Evolutionary conservation across 2,329 filamentous ascomycete genomes (phyloP), one percentile per base, ranked within the genome.

Genomic region (Didymella lethalis): DNA sequence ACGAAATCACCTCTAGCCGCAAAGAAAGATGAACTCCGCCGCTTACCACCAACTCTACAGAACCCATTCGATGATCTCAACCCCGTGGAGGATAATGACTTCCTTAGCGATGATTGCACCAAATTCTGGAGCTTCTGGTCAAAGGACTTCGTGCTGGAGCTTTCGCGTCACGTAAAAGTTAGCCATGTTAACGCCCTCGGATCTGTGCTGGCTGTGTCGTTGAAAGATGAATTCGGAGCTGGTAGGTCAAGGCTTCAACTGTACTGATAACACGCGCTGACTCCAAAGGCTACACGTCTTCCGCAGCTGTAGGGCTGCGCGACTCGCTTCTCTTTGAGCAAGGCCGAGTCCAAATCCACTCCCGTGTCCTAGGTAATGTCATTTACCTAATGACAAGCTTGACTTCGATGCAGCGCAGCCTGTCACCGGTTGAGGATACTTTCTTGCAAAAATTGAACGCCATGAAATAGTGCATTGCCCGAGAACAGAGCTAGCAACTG

Each of bases 161-260:
- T 93, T 2, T 93, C 90, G 4, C 78, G 82, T 20, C 80, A 81
- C 2, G 62, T 77, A 0, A 76, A 79, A 0, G 86, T 95, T 0
- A 81, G 86, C 2, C 86, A 88, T 7, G 86, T 90, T 0, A 90
- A 91, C 79, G 89, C 91, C 0, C 78, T 95, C 1, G 92, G 92
- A 0, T 90, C 86, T 2, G 89, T 95, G 0, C 79, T 95, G 11
- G 88, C 89, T 0, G 87, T 96, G 36, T 81, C 81, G 12, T 64
- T 88, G 23, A 77, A 78, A 40, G 84, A 86, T 66, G 70, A 77
- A 3, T 70, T 73, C 29, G 83, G 82, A 20, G 79, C 77, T 18
- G 77, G 81, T 81, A 74, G 68, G 77, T 71, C 36, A 18, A 12
- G 14, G 6, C 6, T 25, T 44, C n/a, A 4, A 12, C 6, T 28